Conservation (phyloP, 1,139 yeast genomes). For the Pneumocystis jirovecii region DNA sequence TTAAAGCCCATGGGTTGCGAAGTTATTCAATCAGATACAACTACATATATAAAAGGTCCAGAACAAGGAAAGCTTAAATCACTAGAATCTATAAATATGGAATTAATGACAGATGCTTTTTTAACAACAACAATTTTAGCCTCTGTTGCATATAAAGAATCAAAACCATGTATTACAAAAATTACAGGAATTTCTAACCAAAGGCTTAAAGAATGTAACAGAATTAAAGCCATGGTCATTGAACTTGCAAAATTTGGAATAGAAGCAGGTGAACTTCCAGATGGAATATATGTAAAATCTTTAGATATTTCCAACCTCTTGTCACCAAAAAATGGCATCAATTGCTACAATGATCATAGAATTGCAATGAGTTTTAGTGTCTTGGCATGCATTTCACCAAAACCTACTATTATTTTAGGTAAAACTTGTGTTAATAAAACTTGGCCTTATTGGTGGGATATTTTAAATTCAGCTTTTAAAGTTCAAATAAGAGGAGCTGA, state of each 20-base stretch:
- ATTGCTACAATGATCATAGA: slow-evolving; percentile 87
- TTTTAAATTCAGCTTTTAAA: slow-evolving; percentile 53
- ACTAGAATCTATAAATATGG: slow-evolving; percentile 77
- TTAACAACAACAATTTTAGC: slow-evolving; percentile 94
- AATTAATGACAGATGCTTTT: slow-evolving; percentile 98
- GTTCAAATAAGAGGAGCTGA: slow-evolving; percentile 60
- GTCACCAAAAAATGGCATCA: slow-evolving; percentile 38
- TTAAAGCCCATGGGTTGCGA: slow-evolving; percentile 88
- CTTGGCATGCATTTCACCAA: slow-evolving; percentile 43
- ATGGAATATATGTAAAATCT: slow-evolving; percentile 82
- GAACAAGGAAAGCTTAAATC: slow-evolving; percentile 53
- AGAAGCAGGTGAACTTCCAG: slow-evolving; percentile 53
- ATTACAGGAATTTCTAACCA: slow-evolving; percentile 96
- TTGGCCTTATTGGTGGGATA: slow-evolving; percentile 99
- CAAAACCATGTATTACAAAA: slow-evolving; percentile 41
- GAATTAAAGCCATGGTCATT: slow-evolving; percentile 86
- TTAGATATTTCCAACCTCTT: slow-evolving; percentile 21
- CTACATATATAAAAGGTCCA: slow-evolving; percentile 90
- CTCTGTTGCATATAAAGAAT: slow-evolving; percentile 46
- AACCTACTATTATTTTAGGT: slow-evolving; percentile 59
- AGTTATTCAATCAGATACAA: slow-evolving; percentile 64
- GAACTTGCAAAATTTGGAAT: slow-evolving; percentile 88
- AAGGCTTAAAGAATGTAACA: slow-evolving; percentile 91
- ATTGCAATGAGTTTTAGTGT: slow-evolving; percentile 96
- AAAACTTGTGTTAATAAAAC: slow-evolving; percentile 91